Base-by-base conservation (phyloP, 2,329 filamentous ascomycete species). In the Tolypocladium nubicola region DNA sequence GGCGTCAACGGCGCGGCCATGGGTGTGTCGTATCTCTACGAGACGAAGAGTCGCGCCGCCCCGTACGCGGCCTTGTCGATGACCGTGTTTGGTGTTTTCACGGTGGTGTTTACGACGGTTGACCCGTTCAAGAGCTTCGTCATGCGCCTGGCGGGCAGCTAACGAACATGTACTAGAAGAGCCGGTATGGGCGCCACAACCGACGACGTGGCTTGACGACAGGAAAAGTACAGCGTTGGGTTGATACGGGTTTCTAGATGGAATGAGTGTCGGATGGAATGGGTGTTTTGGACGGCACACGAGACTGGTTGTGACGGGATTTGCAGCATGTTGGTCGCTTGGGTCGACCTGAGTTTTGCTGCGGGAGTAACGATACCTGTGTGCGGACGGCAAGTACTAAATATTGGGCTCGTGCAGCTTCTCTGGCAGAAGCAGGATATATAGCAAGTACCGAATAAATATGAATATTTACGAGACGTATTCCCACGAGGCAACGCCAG, bases 1-100 rank as follows among this genome's bases (percentile, higher is more conserved):
- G 81, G 81, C 3, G 76, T 83, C 69, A 84, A 84, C 61, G 79
- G 79, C 1, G 80, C 80, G 0, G 81, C 81, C 4, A 82, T 84
- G 79, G 81, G 81, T 2, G 81, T 81, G 0, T 75, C 81, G 0
- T 79, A 81, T 59, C 70, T 84, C 16, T 82, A 83, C 57, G 79
- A 83, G 66, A 74, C 73, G 9, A 72, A 71, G 56, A 81, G 77
- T 60, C 74, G 72, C 1, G 78, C 80, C 4, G 79, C 79, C 2
- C 79, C 81, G 0, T 83, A 83, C 61, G 78, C 81, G 2, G 79
- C 78, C 1, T 67, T 84, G 19, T 75, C 80, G 1, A 83, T 83
- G 81, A 81, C 80, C 8, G 69, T 80, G 6, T 80, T 83, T 62
- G 80, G 81, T 0, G 73, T 81, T 43, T 76, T 78, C 70, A 82